phyloP scores from a whole-genome alignment of 2,329 filamentous ascomycete genomes.

The Phoma herbarum region DNA sequence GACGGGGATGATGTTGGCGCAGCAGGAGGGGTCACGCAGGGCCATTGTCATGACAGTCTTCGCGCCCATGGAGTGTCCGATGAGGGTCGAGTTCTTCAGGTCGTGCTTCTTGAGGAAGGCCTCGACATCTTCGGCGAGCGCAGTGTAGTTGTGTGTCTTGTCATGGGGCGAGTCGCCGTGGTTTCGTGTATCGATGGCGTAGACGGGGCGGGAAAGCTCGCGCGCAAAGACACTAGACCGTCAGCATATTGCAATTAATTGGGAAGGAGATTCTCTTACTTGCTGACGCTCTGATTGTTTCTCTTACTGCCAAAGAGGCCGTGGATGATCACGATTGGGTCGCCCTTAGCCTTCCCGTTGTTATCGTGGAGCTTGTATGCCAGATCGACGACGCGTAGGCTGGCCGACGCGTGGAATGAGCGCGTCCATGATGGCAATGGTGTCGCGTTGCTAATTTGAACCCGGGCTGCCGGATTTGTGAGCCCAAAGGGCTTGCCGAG shows the following conservation, averaged over 20 bases:
- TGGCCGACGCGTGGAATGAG: conserved; percentile 40
- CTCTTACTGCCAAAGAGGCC: conserved; percentile 94
- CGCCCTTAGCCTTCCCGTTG: conserved; percentile 48
- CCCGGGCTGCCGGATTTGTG: conserved; percentile 15
- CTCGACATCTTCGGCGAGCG: conserved; percentile 84
- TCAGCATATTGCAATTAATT: neutral
- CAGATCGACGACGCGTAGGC: conserved; percentile 40
- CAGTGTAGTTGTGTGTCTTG: conserved; percentile 76
- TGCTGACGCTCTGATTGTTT: conserved; percentile 94
- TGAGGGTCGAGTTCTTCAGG: conserved; percentile 76
- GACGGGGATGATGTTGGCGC: conserved; percentile 79
- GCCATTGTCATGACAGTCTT: conserved; percentile 92
- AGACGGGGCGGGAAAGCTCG: conserved; percentile 81
- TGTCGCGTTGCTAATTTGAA: conserved; percentile 8
- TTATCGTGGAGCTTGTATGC: conserved; percentile 49
- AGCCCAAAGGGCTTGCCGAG: conserved; percentile 19
- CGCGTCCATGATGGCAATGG: conserved; percentile 34
- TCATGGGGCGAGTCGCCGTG: conserved; percentile 90
- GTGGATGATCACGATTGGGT: conserved; percentile 87
- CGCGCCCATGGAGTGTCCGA: conserved; percentile 97
- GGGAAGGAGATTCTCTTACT: conserved; percentile 63
- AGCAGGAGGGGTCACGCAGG: conserved; percentile 71
- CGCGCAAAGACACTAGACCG: conserved; percentile 74
- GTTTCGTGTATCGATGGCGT: conserved; percentile 88
- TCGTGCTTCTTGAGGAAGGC: conserved; percentile 77